phyloP scores from a whole-genome alignment of 2,329 filamentous ascomycete species.

The Diaporthe sp. region DNA sequence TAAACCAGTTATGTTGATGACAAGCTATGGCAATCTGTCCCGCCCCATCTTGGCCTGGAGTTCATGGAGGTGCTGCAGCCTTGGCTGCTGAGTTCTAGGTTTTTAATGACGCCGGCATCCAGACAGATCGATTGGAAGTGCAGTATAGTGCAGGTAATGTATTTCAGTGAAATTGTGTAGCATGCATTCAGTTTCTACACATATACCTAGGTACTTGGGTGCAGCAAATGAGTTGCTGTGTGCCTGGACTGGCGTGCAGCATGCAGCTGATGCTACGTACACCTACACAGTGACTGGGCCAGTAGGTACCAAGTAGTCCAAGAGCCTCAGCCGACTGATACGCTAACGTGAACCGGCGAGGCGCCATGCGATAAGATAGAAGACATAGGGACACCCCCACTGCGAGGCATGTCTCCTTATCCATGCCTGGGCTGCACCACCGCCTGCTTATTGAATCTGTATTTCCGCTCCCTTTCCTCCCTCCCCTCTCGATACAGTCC shows the following conservation, averaged over 20 bases:
- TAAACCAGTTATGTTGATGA: not conserved
- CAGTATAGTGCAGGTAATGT: not conserved
- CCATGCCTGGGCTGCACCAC: constrained; percentile 13
- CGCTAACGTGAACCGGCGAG: constrained; percentile 34
- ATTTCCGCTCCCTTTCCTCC: not conserved
- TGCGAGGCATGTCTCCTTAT: constrained; percentile 24
- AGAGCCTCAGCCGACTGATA: constrained; percentile 15
- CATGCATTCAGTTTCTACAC: not conserved
- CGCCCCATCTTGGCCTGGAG: not conserved
- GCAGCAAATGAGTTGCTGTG: not conserved
- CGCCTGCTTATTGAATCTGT: constrained; percentile 4
- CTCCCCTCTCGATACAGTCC: constrained; percentile 1
- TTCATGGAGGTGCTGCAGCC: not conserved
- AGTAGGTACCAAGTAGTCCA: not conserved
- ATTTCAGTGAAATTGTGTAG: not conserved
- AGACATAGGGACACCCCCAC: constrained; percentile 26
- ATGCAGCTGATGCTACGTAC: not conserved
- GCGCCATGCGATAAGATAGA: constrained; percentile 33
- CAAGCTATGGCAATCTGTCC: not conserved
- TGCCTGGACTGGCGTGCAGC: not conserved
- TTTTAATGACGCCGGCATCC: not conserved
- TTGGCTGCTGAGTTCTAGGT: no score
- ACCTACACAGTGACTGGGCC: not conserved
- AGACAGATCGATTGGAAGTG: not conserved
- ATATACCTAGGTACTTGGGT: not conserved